Evolutionary conservation across 1,139 yeast species (phyloP).

Genomic region (Torulaspora globosa): DNA sequence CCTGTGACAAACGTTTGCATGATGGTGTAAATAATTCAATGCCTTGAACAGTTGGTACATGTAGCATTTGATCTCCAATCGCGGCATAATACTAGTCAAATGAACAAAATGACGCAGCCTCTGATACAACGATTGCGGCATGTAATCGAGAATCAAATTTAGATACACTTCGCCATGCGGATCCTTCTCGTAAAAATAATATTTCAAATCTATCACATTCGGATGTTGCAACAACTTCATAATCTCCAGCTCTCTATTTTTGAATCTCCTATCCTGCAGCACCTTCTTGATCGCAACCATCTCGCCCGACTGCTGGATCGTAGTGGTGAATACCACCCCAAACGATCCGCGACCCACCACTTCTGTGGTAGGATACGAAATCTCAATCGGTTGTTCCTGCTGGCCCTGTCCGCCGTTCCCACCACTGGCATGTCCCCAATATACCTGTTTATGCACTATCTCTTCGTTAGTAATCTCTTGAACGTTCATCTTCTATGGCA

Average conservation of each 20-base stretch:
- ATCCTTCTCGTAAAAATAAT: slow-evolving; percentile 76
- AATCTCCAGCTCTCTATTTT: slow-evolving; percentile 92
- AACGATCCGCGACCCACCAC: slow-evolving; percentile 98
- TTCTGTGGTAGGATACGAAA: slow-evolving; percentile 42
- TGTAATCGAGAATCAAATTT: slow-evolving; percentile 82
- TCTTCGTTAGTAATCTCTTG: slow-evolving; percentile 21
- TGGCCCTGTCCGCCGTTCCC: slow-evolving; percentile 11
- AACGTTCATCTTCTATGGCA: slow-evolving; percentile 14
- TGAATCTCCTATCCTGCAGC: slow-evolving; percentile 89
- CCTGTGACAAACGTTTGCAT: slow-evolving; percentile 86
- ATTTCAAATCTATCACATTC: slow-evolving; percentile 82
- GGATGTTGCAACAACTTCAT: slow-evolving; percentile 83
- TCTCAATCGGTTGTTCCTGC: slow-evolving; percentile 31
- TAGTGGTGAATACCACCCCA: slow-evolving; percentile 92
- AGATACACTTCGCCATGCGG: slow-evolving; percentile 59
- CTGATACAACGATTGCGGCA: slow-evolving; percentile 91
- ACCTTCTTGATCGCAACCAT: slow-evolving; percentile 91
- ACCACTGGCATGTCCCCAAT: slow-evolving; percentile 25
- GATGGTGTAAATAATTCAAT: slow-evolving; percentile 82
- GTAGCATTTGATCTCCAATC: slow-evolving; percentile 81
- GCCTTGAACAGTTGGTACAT: slow-evolving; percentile 91
- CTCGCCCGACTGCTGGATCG: slow-evolving; percentile 68
- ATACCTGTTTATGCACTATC: slow-evolving; percentile 33
- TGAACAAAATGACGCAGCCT: slow-evolving; percentile 82
- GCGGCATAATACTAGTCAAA: slow-evolving; percentile 74